phyloP scores from a whole-genome alignment of 2,329 filamentous ascomycete species.

The Pseudopithomyces chartarum region DNA sequence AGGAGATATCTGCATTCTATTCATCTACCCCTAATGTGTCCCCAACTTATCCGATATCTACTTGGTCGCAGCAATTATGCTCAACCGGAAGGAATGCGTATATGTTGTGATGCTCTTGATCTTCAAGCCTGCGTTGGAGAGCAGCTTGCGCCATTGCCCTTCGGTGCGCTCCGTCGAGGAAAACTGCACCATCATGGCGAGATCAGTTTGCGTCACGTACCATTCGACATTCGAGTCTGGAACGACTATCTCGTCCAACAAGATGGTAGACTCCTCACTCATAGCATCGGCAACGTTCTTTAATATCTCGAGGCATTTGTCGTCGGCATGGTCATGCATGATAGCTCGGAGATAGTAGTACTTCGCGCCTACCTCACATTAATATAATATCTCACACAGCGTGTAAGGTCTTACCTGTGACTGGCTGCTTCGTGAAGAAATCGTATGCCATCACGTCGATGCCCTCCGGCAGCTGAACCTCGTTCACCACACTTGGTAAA shows the following conservation, averaged over 20 bases:
- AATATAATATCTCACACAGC: neutral
- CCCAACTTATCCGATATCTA: neutral
- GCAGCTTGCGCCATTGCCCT: constrained; percentile 40
- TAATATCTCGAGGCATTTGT: constrained; percentile 42
- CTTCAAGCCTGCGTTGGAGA: constrained; percentile 13
- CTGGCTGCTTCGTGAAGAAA: constrained; percentile 8
- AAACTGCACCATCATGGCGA: constrained; percentile 46
- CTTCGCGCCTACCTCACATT: constrained; percentile 24
- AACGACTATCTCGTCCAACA: constrained; percentile 52
- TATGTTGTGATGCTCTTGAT: neutral
- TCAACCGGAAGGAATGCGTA: neutral
- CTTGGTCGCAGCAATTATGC: neutral
- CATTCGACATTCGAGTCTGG: constrained; percentile 42
- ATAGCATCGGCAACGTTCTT: constrained; percentile 40
- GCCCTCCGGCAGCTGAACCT: neutral
- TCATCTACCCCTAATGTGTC: neutral
- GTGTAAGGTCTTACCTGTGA: constrained; percentile 3
- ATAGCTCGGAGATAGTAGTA: constrained; percentile 48
- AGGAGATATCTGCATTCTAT: neutral
- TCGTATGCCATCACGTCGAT: constrained; percentile 4
- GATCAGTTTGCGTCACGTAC: constrained; percentile 41
- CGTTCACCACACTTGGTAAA: neutral
- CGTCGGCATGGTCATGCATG: constrained; percentile 49
- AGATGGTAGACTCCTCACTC: constrained; percentile 40
- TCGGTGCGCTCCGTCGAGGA: constrained; percentile 44